Evolutionary conservation across 148 eudicot genomes (phyloP).

Genomic region (Chenopodium quinoa): DNA sequence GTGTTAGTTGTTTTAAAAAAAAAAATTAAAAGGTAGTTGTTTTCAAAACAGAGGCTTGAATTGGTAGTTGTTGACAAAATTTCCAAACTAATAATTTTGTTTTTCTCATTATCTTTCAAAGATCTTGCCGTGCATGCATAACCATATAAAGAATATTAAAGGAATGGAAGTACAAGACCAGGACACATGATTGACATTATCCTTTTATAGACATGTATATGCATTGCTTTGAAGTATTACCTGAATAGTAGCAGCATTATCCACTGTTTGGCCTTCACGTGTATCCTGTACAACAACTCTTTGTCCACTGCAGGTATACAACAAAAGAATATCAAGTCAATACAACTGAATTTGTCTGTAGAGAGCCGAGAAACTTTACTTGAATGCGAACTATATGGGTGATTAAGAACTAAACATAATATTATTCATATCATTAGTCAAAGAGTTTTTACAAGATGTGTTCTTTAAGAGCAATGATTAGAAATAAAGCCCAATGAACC

Average conservation of each 20-base stretch:
- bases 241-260: slow-evolving; percentile 77
- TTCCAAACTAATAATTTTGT: not conserved
- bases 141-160: not conserved
- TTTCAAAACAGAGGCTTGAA: too few species aligned
- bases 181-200: not conserved
- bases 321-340: slow-evolving; percentile 19
- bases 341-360: not conserved
- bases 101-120: not conserved
- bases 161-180: not conserved
- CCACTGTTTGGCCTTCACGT: slow-evolving; percentile 48
- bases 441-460: not conserved
- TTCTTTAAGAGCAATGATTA: not conserved
- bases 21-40: too few species aligned
- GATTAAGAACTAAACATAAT: not conserved
- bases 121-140: not conserved
- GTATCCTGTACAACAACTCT: slow-evolving; percentile 69
- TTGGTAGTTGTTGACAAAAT: too few species aligned
- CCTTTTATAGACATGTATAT: not conserved
- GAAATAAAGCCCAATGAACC: not conserved
- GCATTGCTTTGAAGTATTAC: slow-evolving; percentile 31
- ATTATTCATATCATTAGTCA: not conserved
- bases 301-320: slow-evolving; percentile 69
- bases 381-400: not conserved
- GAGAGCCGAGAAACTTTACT: not conserved
- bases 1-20: too few species aligned